Base-by-base conservation (phyloP, 352 stramenopile species). In the Phytopythium helicoides region DNA sequence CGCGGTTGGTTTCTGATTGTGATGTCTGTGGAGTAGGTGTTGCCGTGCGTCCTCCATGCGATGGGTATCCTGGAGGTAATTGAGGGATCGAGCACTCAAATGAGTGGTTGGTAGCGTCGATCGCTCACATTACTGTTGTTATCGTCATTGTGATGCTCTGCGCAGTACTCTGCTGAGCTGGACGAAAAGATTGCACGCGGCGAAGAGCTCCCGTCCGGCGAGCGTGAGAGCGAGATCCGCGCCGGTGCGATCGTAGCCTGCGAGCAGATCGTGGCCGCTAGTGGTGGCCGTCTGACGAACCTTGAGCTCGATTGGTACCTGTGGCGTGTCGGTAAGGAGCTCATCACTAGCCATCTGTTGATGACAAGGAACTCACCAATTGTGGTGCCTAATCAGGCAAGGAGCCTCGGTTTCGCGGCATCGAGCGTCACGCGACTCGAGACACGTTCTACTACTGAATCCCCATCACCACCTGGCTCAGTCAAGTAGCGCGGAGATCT, bases 401-500 rank as follows among this genome's bases (percentile, higher is more conserved):
- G 66, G 78, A 91, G 36, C 70, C 77, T 8, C 67, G 66, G 10
- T 91, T 88, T 54, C 80, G 83, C 2, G 36, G 60, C 11, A 49
- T 90, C n/a, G 72, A 89, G 51, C 78, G 83, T 38, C 83, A 93
- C 48, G 68, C 78, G 18, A 91, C 83, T 14, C 76, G 77, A 46
- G 59, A 84, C 42, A 89, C 79, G 11, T 82, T 85, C 44, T 89
- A 78, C 54, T 89, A 89, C 59, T 89, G 66, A 63, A 19, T 31
- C 18, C 6, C 36, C 36, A n/a, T 9, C 15, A n/a, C 18, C 36
- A 41, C n/a, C 36, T 9, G 15, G 6, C 36, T n/a, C 15, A n/a
- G 36, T 22, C 12, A 22, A 41, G 15, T 14, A 41, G 6, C 36
- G 8, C 1, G 8, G 15, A 22, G 36, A 8, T 22, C 15, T 41